phyloP scores from a whole-genome alignment of 2,329 filamentous ascomycete species.

The Fusarium chaquense region DNA sequence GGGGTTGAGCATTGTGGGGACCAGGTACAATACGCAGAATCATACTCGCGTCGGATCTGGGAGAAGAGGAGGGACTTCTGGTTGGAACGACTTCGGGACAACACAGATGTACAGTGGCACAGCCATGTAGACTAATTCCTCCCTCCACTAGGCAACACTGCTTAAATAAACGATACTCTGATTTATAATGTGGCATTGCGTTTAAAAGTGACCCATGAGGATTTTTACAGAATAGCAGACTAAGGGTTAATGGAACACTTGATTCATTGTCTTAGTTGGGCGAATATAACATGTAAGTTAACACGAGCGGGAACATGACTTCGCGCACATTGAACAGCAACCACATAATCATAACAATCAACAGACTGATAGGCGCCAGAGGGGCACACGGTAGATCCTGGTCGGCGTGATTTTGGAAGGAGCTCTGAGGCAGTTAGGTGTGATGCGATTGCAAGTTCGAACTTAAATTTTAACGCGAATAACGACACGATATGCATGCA shows the following conservation, averaged over 20 bases:
- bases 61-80: slow-evolving; percentile 49
- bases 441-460: background rate
- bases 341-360: background rate
- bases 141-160: background rate
- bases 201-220: background rate
- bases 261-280: background rate
- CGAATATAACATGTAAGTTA: background rate
- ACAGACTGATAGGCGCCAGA: background rate
- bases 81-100: slow-evolving; percentile 41
- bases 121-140: background rate
- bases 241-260: background rate
- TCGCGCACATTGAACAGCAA: background rate
- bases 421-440: background rate
- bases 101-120: slow-evolving; percentile 1
- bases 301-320: background rate
- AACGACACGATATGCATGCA: background rate
- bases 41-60: slow-evolving; percentile 50
- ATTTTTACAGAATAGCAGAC: background rate
- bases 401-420: background rate
- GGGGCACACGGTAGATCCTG: background rate
- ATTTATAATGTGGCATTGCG: background rate
- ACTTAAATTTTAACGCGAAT: background rate
- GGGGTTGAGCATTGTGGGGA: slow-evolving; percentile 46
- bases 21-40: slow-evolving; percentile 42
- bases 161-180: background rate